A percentile compares a stretch with the other conserved stretches of the same genome.
These are phyloP conservation scores for Dictyostelium purpureum DNA, from an alignment of 78 protist genomes.

Conservation along the genomic window DNA sequence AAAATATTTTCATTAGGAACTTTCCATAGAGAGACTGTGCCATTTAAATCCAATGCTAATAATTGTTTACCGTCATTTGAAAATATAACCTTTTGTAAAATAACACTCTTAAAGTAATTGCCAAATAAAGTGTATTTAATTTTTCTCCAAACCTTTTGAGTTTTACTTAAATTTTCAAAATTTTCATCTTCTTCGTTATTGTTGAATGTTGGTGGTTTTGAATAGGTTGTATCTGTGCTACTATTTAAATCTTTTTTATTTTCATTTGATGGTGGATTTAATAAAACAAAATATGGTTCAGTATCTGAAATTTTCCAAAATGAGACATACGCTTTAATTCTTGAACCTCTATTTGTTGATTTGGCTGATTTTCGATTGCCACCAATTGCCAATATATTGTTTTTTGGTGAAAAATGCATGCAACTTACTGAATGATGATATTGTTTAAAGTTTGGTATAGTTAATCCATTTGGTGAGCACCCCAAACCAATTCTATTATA, in stretches of 20 bases:
- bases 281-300: constrained; percentile 29
- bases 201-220: neutral
- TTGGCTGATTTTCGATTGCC: constrained; percentile 50
- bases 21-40: constrained; percentile 40
- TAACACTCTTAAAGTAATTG: constrained; percentile 8
- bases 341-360: neutral
- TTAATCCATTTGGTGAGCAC: constrained; percentile 5
- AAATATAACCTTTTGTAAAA: constrained; percentile 40
- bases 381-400: constrained; percentile 64
- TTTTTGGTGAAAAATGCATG: constrained; percentile 12
- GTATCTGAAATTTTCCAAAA: constrained; percentile 58
- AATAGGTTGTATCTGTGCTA: neutral
- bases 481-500: neutral
- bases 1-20: neutral
- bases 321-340: constrained; percentile 35
- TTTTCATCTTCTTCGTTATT: constrained; percentile 11
- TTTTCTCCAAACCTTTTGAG: constrained; percentile 21
- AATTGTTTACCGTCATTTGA: constrained; percentile 50
- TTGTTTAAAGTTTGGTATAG: constrained; percentile 29
- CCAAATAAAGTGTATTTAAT: constrained; percentile 23
- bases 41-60: constrained; percentile 52
- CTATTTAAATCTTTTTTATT: neutral
- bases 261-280: neutral
- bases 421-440: constrained; percentile 71
- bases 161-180: neutral